Evolutionary conservation across 2,329 filamentous ascomycete genomes (phyloP).

Genomic region (Exophiala xenobiotica): DNA sequence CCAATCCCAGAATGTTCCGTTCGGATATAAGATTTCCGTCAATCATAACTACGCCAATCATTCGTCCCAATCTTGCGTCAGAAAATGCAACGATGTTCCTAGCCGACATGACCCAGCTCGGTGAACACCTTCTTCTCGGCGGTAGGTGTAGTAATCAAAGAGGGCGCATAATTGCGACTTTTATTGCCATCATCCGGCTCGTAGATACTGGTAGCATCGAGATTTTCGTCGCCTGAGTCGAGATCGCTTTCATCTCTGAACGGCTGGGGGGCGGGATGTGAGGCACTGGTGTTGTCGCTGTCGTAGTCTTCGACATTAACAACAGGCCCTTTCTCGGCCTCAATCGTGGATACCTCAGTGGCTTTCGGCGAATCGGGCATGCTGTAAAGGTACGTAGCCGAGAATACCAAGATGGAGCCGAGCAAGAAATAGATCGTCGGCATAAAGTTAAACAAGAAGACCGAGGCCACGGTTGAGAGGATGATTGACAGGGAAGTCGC

Average conservation of each 20-base stretch:
- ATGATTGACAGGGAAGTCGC: slow-evolving; percentile 89
- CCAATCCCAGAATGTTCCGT: too few species aligned
- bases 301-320: slow-evolving; percentile 24
- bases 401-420: slow-evolving; percentile 74
- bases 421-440: slow-evolving; percentile 65
- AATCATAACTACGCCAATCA: not conserved
- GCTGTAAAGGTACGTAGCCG: slow-evolving; percentile 83
- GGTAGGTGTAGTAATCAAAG: slow-evolving; percentile 13
- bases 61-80: not conserved
- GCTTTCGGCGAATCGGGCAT: slow-evolving; percentile 37
- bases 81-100: not conserved
- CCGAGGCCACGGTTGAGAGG: slow-evolving; percentile 78
- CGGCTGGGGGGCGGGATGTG: not conserved
- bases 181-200: slow-evolving; percentile 18
- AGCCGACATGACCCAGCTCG: slow-evolving; percentile 20
- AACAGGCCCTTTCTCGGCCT: slow-evolving; percentile 19
- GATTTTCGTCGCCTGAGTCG: slow-evolving; percentile 34
- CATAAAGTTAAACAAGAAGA: slow-evolving; percentile 77
- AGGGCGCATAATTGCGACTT: slow-evolving; percentile 23
- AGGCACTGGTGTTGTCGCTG: not conserved
- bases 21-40: not conserved
- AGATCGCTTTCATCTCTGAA: slow-evolving; percentile 24
- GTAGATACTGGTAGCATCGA: slow-evolving; percentile 13
- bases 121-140: slow-evolving; percentile 14
- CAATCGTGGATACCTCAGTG: slow-evolving; percentile 10